Base-by-base conservation (phyloP, 2,329 filamentous ascomycete genomes). In the Elsinoe arachidis region DNA sequence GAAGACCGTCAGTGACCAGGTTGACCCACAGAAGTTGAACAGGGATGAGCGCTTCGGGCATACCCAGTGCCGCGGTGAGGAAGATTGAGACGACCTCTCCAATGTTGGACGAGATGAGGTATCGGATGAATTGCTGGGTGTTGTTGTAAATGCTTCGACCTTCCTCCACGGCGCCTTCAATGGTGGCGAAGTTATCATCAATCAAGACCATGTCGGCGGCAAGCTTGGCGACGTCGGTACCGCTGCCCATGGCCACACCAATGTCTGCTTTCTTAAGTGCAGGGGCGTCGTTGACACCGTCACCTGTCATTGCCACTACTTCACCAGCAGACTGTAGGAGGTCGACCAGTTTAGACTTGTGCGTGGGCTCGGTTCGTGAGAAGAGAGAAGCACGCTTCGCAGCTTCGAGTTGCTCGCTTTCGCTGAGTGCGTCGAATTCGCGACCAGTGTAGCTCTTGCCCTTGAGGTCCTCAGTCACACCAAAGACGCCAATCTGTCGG, bases 21-120 rank as follows among this genome's bases (percentile, higher is more conserved):
- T 99, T 99, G 67, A 99, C 93, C 93, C 93, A 99, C 55, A 99
- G 84, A 43, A 99, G 84, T 75, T 99, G 93, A 55, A 99, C 93
- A 1, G 93, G 93, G 58, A 99, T 92, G 59, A 99, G 79, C 64
- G 93, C 93, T 75, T 99, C 95, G 17, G 93, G 93, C 90, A 99
- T 96, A 63, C 95, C 95, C 60, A 95, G 79, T 12, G 93, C 93
- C 23, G 93, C 93, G 11, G 93, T 99, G 66, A 99, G 75, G 81
- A 99, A 99, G 73, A 99, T 99, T 9, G 93, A 97, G 35, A 99
- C 93, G 35, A 99, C 93, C 73, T 99, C 93, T 67, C 93, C 95
- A 64, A 99, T 99, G 77, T 99, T 99, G 62, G 92, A 97, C 7
- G 92, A 97, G 72, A 99, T 99, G 61, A 99, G 82, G 72, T 99